Conservation (phyloP, 352 stramenopile species). For the Phytophthora megakarya region DNA sequence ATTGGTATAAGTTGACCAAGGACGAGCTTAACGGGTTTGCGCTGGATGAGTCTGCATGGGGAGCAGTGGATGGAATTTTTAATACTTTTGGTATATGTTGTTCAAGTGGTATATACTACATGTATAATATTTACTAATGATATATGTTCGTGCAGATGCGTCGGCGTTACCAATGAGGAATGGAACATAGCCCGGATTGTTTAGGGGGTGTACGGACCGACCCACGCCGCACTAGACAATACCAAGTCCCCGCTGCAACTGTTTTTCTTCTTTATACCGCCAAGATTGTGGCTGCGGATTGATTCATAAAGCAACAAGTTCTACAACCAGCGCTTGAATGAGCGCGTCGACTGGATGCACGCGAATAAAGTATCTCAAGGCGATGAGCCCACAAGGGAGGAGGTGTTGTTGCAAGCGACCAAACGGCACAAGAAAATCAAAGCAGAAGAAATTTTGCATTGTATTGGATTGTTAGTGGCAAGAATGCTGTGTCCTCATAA, state of each 20-base stretch:
- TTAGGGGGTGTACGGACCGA: neutral
- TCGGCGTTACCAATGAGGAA: too few relatives aligned
- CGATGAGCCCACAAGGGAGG: neutral
- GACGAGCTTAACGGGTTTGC: too few relatives aligned
- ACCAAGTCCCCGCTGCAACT: constrained; percentile 11
- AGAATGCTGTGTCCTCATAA: constrained; percentile 12
- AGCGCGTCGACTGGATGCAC: constrained; percentile 6
- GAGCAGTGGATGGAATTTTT: too few relatives aligned
- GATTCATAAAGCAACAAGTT: too few relatives aligned
- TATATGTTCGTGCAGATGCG: too few relatives aligned
- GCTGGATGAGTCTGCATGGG: too few relatives aligned
- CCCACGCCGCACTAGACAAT: neutral
- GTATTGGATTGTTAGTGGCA: constrained; percentile 9
- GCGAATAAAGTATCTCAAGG: neutral
- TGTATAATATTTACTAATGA: too few relatives aligned
- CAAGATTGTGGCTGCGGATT: neutral
- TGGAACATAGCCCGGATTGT: neutral
- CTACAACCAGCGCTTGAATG: constrained; percentile 11
- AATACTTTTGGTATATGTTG: too few relatives aligned
- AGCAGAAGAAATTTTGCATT: constrained; percentile 7
- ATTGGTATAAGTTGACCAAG: too few relatives aligned
- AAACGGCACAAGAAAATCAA: constrained; percentile 16
- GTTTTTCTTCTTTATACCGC: constrained; percentile 18
- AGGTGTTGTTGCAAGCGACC: neutral
- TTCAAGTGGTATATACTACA: too few relatives aligned